Evolutionary conservation across 2,329 filamentous ascomycete genomes (phyloP).

Genomic region (Biscogniauxia marginata): DNA sequence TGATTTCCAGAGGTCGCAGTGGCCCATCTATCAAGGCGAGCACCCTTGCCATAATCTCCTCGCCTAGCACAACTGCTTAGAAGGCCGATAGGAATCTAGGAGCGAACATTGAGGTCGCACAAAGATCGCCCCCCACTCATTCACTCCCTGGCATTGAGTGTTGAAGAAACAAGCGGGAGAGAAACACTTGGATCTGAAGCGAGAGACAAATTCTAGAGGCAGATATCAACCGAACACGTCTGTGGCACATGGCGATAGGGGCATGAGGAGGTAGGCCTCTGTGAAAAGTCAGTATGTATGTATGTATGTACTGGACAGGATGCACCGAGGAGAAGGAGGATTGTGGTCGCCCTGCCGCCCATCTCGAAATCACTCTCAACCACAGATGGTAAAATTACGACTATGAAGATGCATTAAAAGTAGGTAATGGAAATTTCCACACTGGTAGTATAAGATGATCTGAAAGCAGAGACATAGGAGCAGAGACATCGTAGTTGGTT

Average conservation of each 20-base stretch:
- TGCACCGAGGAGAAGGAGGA: not conserved
- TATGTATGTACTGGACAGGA: not conserved
- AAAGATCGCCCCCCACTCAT: not conserved
- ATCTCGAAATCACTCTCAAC: not conserved
- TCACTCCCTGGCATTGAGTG: not conserved
- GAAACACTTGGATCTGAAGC: not conserved
- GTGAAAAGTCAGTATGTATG: not conserved
- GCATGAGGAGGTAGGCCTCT: not conserved
- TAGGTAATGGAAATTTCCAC: not conserved
- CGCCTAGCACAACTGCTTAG: not conserved
- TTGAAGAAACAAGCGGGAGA: not conserved
- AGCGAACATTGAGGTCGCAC: not conserved
- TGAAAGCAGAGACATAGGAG: not conserved
- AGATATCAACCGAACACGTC: conserved; percentile 2
- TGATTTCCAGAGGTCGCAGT: not conserved
- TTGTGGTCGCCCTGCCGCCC: not conserved
- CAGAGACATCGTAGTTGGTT: not conserved
- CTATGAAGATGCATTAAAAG: not conserved
- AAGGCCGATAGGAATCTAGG: not conserved
- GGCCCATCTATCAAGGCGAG: not conserved
- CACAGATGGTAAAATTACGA: not conserved
- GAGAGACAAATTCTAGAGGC: not conserved
- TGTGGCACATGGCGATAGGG: not conserved
- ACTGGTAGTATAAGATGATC: not conserved
- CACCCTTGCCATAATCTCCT: not conserved